Evolutionary conservation across 345 rosid species (phyloP), one percentile per base, ranked within the genome.

Genomic region (Citrus glauca): DNA sequence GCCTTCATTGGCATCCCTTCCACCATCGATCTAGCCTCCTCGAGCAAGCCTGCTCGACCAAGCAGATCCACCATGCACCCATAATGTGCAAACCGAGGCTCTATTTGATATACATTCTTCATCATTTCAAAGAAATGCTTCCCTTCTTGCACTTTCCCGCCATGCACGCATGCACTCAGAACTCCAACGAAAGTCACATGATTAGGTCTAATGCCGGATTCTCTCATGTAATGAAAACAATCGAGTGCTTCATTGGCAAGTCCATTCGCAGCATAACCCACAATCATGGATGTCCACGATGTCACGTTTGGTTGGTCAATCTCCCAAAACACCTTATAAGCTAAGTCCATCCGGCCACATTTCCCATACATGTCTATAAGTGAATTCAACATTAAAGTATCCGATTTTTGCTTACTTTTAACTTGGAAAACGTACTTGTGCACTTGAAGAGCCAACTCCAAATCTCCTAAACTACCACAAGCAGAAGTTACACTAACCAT

Each of bases 271-370:
- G 94, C 97, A 62, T 88, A 90, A 22, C 90, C 89, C 10, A 88
- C 88, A 16, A 93, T 93, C 93, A 93, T 86, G 4, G 97, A 92
- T 1, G 97, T 95, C 97, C 94, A 93, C 9, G 98, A 92, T 3
- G 94, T 87, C 3, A 93, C 97, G 75, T 93, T 92, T 68, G 77
- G 81, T n/a, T 72, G 82, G 1, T 37, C 71, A 91, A 91, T 92
- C 74, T 70, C 75, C 0, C 69, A 84, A 59, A 95, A 95, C 56
- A 92, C 91, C 40, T 53, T 82, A 35, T 70, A 72, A 0, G 97
- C 98, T 67, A 90, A 81, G 73, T 93, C 98, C 97, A 95, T 92
- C 40, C 88, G 81, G 60, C 98, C 97, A 22, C 97, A 92, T 85
- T 95, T 93, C 6, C 96, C 98, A 38, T 91, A 91, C 93, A 90